These are phyloP conservation scores for Tolypocladium cylindrosporum DNA, from an alignment of 2,329 filamentous ascomycete species.

Conservation along the genomic window DNA sequence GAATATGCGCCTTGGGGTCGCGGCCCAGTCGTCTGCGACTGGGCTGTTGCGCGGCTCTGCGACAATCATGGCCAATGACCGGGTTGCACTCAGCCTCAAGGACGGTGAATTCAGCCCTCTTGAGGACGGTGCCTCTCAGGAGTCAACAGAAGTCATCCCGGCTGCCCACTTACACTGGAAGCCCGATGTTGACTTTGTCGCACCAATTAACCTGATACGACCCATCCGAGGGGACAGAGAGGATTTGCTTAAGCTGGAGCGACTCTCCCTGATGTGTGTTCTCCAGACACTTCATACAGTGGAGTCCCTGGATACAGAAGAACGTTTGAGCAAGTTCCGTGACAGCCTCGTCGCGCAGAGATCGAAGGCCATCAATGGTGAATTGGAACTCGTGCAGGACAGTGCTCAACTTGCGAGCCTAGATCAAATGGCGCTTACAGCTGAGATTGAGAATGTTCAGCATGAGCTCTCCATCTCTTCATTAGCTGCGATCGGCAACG, in stretches of 20 bases:
- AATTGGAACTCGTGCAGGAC: neutral
- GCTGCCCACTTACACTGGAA: slow-evolving; percentile 2
- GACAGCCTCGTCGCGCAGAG: neutral
- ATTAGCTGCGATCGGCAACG: neutral
- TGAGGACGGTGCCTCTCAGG: neutral
- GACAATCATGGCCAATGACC: neutral
- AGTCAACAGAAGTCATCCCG: neutral
- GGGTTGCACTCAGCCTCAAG: neutral
- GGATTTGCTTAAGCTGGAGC: neutral
- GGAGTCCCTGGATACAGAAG: neutral
- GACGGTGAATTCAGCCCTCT: neutral
- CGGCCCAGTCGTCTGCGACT: neutral
- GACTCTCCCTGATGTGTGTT: neutral
- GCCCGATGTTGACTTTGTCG: slow-evolving; percentile 1
- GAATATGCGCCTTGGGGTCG: neutral
- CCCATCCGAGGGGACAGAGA: neutral
- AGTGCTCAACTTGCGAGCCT: neutral
- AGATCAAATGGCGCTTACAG: neutral
- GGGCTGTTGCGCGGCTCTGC: neutral
- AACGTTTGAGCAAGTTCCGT: neutral
- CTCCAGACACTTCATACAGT: neutral
- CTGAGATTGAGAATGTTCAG: neutral
- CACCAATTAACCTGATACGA: neutral
- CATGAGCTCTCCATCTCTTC: neutral
- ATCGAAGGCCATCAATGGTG: neutral